A percentile compares a stretch with the other conserved stretches of the same genome.
Conservation (phyloP, 2,329 filamentous ascomycete species). For the Periconia digitata region DNA sequence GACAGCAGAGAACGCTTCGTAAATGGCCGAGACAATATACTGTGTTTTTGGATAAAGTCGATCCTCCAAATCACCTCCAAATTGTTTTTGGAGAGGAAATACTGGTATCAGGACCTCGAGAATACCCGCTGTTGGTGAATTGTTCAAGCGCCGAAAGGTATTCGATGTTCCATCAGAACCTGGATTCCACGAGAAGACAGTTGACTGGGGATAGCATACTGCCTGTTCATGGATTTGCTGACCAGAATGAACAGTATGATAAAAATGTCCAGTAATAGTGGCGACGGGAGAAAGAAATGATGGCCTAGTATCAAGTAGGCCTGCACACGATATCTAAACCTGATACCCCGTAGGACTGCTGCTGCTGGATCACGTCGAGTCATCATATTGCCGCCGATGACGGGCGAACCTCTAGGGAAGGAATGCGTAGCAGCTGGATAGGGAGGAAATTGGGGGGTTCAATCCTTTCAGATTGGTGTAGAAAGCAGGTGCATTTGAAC, state of each 20-base stretch:
- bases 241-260: slow-evolving; percentile 39
- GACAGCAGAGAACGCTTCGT: slow-evolving; percentile 13
- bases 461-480: too few relatives aligned
- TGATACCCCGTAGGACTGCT: slow-evolving; percentile 30
- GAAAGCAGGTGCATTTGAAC: too few relatives aligned
- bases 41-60: too few relatives aligned
- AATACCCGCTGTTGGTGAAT: not conserved
- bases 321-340: slow-evolving; percentile 31
- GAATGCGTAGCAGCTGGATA: too few relatives aligned
- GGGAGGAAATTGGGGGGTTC: not conserved
- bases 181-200: slow-evolving; percentile 27
- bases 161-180: slow-evolving; percentile 29
- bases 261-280: slow-evolving; percentile 34
- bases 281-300: slow-evolving; percentile 36
- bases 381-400: not conserved
- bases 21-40: not conserved
- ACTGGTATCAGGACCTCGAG: not conserved
- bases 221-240: slow-evolving; percentile 39
- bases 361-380: slow-evolving; percentile 16
- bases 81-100: too few relatives aligned
- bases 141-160: slow-evolving; percentile 12
- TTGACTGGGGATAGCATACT: slow-evolving; percentile 30
- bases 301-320: slow-evolving; percentile 37
- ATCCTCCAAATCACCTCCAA: too few relatives aligned
- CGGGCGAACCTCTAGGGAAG: not conserved